Conservation (phyloP, 257 asterid genomes). For the Nicotiana sylvestris region DNA sequence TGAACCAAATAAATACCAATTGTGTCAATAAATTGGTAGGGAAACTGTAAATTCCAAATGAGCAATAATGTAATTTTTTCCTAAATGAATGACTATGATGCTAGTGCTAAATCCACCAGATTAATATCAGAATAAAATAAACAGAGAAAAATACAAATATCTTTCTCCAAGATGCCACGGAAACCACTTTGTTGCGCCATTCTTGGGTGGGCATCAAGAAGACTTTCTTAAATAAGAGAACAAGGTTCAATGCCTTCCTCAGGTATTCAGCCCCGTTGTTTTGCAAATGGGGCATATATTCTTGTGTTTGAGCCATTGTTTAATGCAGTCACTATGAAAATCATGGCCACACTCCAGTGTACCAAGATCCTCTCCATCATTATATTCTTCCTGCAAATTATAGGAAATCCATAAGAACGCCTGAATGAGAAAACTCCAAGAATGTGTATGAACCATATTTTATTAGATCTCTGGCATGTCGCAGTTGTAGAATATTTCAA, state of each 20-base stretch:
- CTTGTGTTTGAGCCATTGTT: conserved; percentile 60
- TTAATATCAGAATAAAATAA: background rate
- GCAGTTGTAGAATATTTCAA: conserved; percentile 9
- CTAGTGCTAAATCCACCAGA: background rate
- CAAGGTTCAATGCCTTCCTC: conserved; percentile 10
- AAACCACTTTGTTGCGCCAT: background rate
- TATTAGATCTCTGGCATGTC: background rate
- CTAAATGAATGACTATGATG: background rate
- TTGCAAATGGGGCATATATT: conserved; percentile 64
- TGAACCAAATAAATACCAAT: background rate
- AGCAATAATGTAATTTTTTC: background rate
- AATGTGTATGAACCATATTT: background rate
- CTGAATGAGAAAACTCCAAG: background rate
- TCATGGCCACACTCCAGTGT: conserved; percentile 54
- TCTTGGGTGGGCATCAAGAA: background rate
- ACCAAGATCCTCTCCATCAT: conserved; percentile 45
- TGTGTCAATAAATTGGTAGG: background rate
- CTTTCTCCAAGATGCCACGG: background rate
- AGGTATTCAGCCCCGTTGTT: conserved; percentile 40
- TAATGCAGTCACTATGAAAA: conserved; percentile 48
- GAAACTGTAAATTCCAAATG: background rate
- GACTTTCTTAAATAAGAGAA: background rate
- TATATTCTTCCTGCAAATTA: conserved; percentile 49
- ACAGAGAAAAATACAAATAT: background rate
- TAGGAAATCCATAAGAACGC: background rate